Base-by-base conservation (phyloP, 441 rosid genomes). In the Populus hybrid region DNA sequence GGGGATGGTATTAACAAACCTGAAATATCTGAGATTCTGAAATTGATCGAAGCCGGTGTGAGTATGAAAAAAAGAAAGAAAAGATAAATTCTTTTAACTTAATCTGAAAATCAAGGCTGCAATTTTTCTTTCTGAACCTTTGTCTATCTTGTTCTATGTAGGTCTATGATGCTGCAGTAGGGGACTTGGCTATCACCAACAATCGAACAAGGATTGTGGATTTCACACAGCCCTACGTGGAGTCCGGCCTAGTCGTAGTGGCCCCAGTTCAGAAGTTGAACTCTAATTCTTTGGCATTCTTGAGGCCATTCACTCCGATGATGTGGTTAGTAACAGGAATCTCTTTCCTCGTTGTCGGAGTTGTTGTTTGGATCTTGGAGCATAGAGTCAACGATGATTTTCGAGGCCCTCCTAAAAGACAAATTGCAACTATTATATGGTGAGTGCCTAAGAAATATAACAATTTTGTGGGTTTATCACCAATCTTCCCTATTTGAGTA, bases 171-270 rank as follows among this genome's bases (percentile, higher is more conserved):
- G 71, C 21, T 30, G 71, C 21, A 5, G 71, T 68, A 8, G 71
- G 71, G 7, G 71, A 68, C 71, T 28, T 68, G 32, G 71, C 71
- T 28, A 68, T 68, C 34, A 36, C 34, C 11, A 68, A 35, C 10
- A 68, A 68, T 16, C 38, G 71, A 30, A 68, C 71, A 18, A 68
- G 34, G 40, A 68, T 30, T 30, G 71, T 68, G 18, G 71, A 68
- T 68, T 68, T 68, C 40, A 30, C 71, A 16, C 71, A 68, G 71
- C 71, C 71, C 2, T 68, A 68, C 10, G 71, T n/a, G 5, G 42
- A 14, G n/a, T 14, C 71, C 18, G 71, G 71, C 21, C 21, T 68
- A 8, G 71, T 68, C 14, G 16, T 68, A 9, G 71, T 68, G 18
- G 71, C 71, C 34, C 24, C 71, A 68, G 20, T 32, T 30, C 18